Evolutionary conservation across 2,329 filamentous ascomycete genomes (phyloP), one percentile per base, ranked within the genome.

Genomic region (Pseudopyricularia cyperi): DNA sequence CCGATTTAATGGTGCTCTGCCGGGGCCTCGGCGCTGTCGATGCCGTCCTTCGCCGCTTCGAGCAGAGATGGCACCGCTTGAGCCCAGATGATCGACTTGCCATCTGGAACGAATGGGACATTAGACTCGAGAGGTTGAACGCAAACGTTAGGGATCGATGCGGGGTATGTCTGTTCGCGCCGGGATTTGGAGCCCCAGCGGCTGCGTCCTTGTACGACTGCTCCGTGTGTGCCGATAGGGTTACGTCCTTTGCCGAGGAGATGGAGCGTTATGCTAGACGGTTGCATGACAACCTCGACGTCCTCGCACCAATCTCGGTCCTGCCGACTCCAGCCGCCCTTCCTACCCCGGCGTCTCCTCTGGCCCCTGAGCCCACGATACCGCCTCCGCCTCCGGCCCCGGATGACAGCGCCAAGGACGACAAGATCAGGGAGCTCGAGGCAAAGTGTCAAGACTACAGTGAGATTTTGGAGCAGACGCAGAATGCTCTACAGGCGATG

Each of bases 21-120:
- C 47, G 52, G 30, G 52, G 52, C n/a, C 52, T 48, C 22, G 48
- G 34, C 15, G 33, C 52, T 11, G 48, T 32, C 7, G 48, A 53
- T 19, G n/a, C 19, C 12, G 47, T 39, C 7, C 48, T 53, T 7
- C 37, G 48, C 9, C 37, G 26, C 9, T 47, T 53, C 42, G 52
- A 53, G 39, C 28, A 51, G 48, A 51, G 30, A 3, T 53, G 52
- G 52, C 24, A 30, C 26, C 32, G 17, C 15, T 44, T 53, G 28
- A 28, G 22, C 15, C 17, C n/a, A 24, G 37, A 47, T 28, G 30
- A 37, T 22, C 52, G 39, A 26, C 39, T 28, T 9, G 44, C 33
- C n/a, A 32, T 53, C 48, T 37, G 52, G 42, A 44, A 50, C 26
- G 47, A 53, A 22, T 53, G 52, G 52, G 52, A 53, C n/a, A 30